Evolutionary conservation across 176 grass and related monocot genomes (phyloP), one percentile per base, ranked within the genome.

Genomic region (Rhipidocladum racemiflorum): DNA sequence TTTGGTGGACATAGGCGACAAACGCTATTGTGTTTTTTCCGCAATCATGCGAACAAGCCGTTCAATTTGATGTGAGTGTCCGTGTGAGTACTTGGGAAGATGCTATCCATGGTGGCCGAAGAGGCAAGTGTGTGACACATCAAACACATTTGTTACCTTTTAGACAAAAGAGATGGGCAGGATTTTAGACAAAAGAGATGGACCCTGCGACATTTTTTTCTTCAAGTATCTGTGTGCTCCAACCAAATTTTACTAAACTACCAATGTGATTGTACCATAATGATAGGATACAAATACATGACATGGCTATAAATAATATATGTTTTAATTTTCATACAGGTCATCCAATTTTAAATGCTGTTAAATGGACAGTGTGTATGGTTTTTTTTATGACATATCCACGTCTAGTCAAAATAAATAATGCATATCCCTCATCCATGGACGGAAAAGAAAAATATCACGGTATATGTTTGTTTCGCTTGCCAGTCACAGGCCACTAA

Each of bases 141-240:
- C 0, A 9, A 0, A 51, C 48, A 51, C 17, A 51, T 51, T 51
- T 51, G 16, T 18, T 14, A 45, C 12, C 0, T 14, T n/a, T 3
- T 45, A 54, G 20, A 55, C 6, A 53, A 56, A n/a, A 10, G 20
- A 10, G 53, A 56, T 7, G 7, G 2, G n/a, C n/a, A n/a, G n/a
- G n/a, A n/a, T n/a, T n/a, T 3, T 45, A 54, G 20, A 55, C 6
- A 53, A 56, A n/a, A 10, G 20, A 10, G 53, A 56, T 7, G 7
- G 2, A 11, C 3, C 0, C 7, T 1, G 0, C n/a, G 1, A 24
- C 3, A 0, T 9, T 4, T 25, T 23, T 1, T 23, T 1, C 2
- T 6, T 28, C 4, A 6, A n/a, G 4, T 61, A 28, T 27, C 2
- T 10, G 24, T 61, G 23, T 6, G 24, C 11, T 4, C 23, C 57